Percentiles rank a stretch among this genome's conserved stretches.
phyloP scores from a whole-genome alignment of 2,329 filamentous ascomycete species.

The Dothideomycetidae sp. region DNA sequence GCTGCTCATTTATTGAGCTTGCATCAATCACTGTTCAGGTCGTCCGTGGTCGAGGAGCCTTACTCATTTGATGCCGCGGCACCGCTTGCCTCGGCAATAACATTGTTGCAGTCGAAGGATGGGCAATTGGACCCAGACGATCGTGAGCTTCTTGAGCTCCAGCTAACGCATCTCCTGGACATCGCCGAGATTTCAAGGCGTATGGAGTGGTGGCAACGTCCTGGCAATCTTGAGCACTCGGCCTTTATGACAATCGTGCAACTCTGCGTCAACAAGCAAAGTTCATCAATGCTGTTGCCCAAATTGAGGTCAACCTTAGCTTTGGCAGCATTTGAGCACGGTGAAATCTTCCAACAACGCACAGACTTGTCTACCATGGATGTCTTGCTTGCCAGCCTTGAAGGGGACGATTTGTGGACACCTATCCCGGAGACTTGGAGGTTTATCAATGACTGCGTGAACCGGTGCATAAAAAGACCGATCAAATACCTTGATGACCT shows the following conservation, averaged over 20 bases:
- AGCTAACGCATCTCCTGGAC: constrained; percentile 66
- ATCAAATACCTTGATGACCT: constrained; percentile 71
- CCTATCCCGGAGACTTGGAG: constrained; percentile 36
- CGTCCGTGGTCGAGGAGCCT: constrained; percentile 55
- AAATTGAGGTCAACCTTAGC: constrained; percentile 35
- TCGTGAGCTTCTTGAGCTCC: constrained; percentile 46
- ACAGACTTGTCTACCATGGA: constrained; percentile 27
- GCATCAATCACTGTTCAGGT: constrained; percentile 85
- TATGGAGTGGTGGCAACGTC: constrained; percentile 82
- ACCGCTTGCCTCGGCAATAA: constrained; percentile 54
- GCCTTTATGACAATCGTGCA: constrained; percentile 59
- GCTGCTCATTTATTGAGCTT: constrained; percentile 62
- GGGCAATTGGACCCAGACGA: constrained; percentile 21
- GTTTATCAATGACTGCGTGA: constrained; percentile 73
- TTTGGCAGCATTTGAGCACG: constrained; percentile 49
- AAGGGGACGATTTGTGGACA: constrained; percentile 9
- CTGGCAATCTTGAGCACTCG: constrained; percentile 46
- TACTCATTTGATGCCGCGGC: constrained; percentile 78
- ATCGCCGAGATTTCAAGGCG: constrained; percentile 68
- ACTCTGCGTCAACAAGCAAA: constrained; percentile 31
- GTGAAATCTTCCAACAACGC: constrained; percentile 45
- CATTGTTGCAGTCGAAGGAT: constrained; percentile 37
- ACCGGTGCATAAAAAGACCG: constrained; percentile 58
- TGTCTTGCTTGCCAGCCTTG: constrained; percentile 33
- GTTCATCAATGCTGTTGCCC: constrained; percentile 26